These are phyloP conservation scores for Zoysia japonica DNA, from an alignment of 176 grass and related monocot genomes.

Conservation along the genomic window DNA sequence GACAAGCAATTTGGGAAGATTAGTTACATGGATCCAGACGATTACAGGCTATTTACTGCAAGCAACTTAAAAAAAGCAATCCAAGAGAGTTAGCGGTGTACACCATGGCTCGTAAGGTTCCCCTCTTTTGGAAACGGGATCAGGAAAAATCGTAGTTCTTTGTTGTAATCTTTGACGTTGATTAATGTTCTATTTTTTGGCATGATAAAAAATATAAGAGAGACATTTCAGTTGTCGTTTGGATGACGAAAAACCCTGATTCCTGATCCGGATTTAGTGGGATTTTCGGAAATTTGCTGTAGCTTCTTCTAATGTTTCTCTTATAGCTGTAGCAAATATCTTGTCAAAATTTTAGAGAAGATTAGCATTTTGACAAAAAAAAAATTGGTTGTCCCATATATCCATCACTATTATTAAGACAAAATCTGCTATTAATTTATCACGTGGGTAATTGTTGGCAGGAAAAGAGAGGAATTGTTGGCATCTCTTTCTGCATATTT, in stretches of 20 bases:
- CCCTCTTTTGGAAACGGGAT: constrained; percentile 13
- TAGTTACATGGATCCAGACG: constrained; percentile 54
- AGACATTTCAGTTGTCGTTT: neutral
- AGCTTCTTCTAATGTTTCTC: neutral
- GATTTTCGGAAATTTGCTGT: neutral
- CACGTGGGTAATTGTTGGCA: too few relatives aligned
- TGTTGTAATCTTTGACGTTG: neutral
- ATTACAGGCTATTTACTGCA: constrained; percentile 66
- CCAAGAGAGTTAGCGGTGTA: constrained; percentile 21
- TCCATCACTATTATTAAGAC: neutral
- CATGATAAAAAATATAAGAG: neutral
- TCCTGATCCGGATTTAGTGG: neutral
- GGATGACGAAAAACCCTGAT: neutral
- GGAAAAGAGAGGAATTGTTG: neutral
- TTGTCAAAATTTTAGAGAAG: neutral
- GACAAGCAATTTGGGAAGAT: constrained; percentile 70
- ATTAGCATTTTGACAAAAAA: neutral
- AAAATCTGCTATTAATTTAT: too few relatives aligned
- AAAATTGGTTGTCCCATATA: neutral
- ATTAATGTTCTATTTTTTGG: constrained; percentile 1
- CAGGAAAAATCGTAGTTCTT: neutral
- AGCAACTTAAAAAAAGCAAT: constrained; percentile 46
- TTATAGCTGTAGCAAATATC: neutral
- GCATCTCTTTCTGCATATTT: neutral
- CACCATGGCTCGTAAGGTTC: neutral